phyloP scores from a whole-genome alignment of 2,329 filamentous ascomycete species.

The Atkinsonella hypoxylon region DNA sequence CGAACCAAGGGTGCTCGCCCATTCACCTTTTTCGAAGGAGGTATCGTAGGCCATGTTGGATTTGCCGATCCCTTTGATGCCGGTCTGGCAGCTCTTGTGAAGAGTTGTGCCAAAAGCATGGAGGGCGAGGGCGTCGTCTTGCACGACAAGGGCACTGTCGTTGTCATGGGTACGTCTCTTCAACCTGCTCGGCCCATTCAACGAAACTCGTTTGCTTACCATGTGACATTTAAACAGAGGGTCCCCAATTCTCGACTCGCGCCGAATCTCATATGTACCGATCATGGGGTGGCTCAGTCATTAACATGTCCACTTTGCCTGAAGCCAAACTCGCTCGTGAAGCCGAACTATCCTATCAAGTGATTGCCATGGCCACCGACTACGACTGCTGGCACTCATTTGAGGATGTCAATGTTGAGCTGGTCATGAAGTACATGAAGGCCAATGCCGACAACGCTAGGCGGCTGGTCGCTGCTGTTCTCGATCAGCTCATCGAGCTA shows the following conservation, averaged over 20 bases:
- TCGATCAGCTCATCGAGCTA: slow-evolving; percentile 72
- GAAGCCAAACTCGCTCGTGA: slow-evolving; percentile 94
- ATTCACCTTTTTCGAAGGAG: slow-evolving; percentile 90
- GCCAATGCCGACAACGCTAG: slow-evolving; percentile 83
- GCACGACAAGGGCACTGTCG: slow-evolving; percentile 71
- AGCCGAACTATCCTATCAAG: slow-evolving; percentile 92
- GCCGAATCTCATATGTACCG: slow-evolving; percentile 95
- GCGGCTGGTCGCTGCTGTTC: slow-evolving; percentile 70
- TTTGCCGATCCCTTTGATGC: slow-evolving; percentile 94
- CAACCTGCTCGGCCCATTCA: background rate
- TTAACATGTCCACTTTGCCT: slow-evolving; percentile 95
- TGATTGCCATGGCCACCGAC: slow-evolving; percentile 99
- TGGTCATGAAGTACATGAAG: slow-evolving; percentile 96
- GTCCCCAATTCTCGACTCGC: slow-evolving; percentile 94
- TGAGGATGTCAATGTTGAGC: slow-evolving; percentile 82
- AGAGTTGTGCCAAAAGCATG: slow-evolving; percentile 60
- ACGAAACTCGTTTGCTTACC: background rate
- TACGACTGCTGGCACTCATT: slow-evolving; percentile 95
- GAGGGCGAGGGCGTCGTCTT: slow-evolving; percentile 75
- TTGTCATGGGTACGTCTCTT: slow-evolving; percentile 70
- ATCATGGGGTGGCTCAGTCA: slow-evolving; percentile 82
- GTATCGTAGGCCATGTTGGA: slow-evolving; percentile 84
- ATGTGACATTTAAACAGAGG: slow-evolving; percentile 44
- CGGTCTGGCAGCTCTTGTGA: slow-evolving; percentile 62
- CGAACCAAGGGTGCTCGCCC: slow-evolving; percentile 89